Conservation (phyloP, 805 yeast species). For the Candida suzukii region DNA sequence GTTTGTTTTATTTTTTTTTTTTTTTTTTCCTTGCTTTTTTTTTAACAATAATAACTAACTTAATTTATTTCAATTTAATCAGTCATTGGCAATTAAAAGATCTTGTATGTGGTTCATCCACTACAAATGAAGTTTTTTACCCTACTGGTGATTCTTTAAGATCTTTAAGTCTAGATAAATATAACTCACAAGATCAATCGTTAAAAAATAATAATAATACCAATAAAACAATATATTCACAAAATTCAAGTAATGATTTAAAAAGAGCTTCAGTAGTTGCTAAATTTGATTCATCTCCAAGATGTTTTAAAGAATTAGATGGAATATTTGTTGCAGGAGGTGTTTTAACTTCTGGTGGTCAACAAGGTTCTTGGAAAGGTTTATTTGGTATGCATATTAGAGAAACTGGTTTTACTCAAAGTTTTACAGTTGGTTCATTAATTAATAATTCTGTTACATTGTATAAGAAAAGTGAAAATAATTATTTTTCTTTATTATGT, state of each 20-base stretch:
- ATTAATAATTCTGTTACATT: slow-evolving; percentile 76
- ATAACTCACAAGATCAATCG: neutral
- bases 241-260: slow-evolving; percentile 3
- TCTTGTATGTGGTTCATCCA: slow-evolving; percentile 47
- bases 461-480: slow-evolving; percentile 33
- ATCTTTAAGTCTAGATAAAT: slow-evolving; percentile 28
- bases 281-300: slow-evolving; percentile 57
- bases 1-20: no score
- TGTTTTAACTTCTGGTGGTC: slow-evolving; percentile 13
- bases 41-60: neutral
- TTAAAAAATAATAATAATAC: slow-evolving; percentile 6
- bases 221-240: neutral
- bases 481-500: slow-evolving; percentile 60
- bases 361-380: slow-evolving; percentile 48
- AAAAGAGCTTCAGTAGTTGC: slow-evolving; percentile 30
- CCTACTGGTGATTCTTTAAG: slow-evolving; percentile 51
- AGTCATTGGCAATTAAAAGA: slow-evolving; percentile 45
- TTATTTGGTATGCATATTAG: slow-evolving; percentile 52
- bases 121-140: slow-evolving; percentile 43
- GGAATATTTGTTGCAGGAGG: slow-evolving; percentile 47
- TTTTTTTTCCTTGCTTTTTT: no score
- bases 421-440: slow-evolving; percentile 65
- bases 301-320: slow-evolving; percentile 56
- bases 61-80: no score
- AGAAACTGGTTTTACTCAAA: slow-evolving; percentile 36